Evolutionary conservation across 352 stramenopile genomes (phyloP), one percentile per base, ranked within the genome.

Genomic region (Globisporangium heterothallicum): DNA sequence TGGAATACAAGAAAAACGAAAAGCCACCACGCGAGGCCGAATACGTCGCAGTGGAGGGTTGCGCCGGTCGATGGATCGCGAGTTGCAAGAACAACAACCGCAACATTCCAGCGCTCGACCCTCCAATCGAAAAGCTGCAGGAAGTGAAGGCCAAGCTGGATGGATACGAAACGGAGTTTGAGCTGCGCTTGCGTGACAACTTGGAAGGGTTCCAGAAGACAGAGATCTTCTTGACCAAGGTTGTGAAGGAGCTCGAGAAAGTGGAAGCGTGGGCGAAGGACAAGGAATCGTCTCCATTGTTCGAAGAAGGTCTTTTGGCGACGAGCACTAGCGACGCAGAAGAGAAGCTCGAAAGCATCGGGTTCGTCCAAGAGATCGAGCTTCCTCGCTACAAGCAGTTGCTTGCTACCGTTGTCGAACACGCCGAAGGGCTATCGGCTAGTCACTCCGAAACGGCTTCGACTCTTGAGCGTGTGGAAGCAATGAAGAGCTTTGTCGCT

Each of bases 71-170:
- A 18, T 94, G 83, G 83, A 80, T 92, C 32, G 73, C 83, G 25
- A 91, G 79, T 53, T 94, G 83, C 68, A 92, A 92, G 70, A 92
- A 92, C 72, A 94, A 94, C 60, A 76, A 82, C 38, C 83, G 83
- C 19, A 72, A 73, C 5, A 74, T 85, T 13, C 83, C 83, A 1
- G 72, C 76, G 53, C 56, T 94, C 21, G 64, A 84, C 26, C 83
- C 83, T 27, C 72, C 83, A 4, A 70, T 94, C 42, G 83, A 92
- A 58, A 84, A 88, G 46, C 48, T 94, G 25, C 83, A 94, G 58
- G 74, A 86, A 48, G 56, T 87, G 8, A 91, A 92, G 67, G 66
- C 68, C 4, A 56, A 78, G 22, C 46, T 93, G 43, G 75, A 91
- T 56, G 68, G 74, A 24, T 56, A 82, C 18, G 78, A 93, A 54